Base-by-base conservation (phyloP, 805 yeast genomes). In the Grigorovia jiainica region DNA sequence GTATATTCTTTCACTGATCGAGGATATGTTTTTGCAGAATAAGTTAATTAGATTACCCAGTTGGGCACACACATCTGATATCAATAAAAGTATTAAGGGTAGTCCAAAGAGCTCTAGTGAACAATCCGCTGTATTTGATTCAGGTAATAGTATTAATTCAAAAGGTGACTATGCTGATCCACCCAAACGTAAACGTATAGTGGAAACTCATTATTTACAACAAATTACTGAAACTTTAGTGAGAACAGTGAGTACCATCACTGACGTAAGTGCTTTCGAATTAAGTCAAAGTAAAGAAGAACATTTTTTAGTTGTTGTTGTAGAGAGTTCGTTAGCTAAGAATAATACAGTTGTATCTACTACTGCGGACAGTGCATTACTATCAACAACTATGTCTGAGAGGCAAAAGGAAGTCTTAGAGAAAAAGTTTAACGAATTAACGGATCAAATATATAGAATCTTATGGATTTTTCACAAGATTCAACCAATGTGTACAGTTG, bases 221-320 rank as follows among this genome's bases (percentile, higher is more conserved):
- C 97, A 92, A 60, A 65, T 92, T 34, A 79, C 90, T 18, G 85
- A 83, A 39, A 83, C 96, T 0, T 66, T 92, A 38, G 92, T 89
- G 13, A 70, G 87, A 43, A 82, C 80, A 34, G 85, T 92, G 4
- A 75, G 87, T 19, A 80, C 82, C 34, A 81, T 89, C 0, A 80
- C 79, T 41, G 98, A 92, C 53, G 86, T 95, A 47, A 82, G 97
- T 1, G 87, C 92, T 16, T 92, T 92, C 62, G 97, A 92, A 42
- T 43, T 62, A 13, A 54, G 58, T 24, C 59, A 56, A 27, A 53
- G 58, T 36, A 58, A 51, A 37, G 80, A 78, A 39, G 95, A 87
- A 54, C 82, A 82, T 54, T 67, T 90, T 20, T 85, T 95, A 0
- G 87, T 87, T 4, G 82, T 89, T 5, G 77, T 90, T 2, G 76